Evolutionary conservation across 2,329 filamentous ascomycete genomes (phyloP), one percentile per base, ranked within the genome.

Genomic region (Xylaria sp.): DNA sequence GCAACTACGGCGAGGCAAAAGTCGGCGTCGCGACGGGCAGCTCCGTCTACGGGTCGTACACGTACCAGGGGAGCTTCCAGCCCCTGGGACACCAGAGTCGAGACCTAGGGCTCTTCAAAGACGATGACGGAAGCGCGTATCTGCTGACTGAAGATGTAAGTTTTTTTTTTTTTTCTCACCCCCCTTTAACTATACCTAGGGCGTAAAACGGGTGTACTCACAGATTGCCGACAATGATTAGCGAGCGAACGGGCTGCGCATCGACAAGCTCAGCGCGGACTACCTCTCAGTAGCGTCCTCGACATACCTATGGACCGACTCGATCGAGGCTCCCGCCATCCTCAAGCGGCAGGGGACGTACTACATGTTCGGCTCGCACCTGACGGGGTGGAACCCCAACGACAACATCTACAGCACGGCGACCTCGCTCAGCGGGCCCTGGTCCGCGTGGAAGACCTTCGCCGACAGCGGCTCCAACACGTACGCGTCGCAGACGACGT

Each of bases 341-440:
- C 72, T 88, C 58, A 90, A 90, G 74, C 80, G 82, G 7, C 78
- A 83, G 14, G 83, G 80, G 0, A 80, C 82, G 0, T 91, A 89
- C 74, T 90, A 84, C 74, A 84, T 90, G 76, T 89, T 91, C 70
- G 87, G 83, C 2, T 87, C 84, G 0, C 78, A 82, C 45, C 71
- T 85, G 12, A 85, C 82, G 0, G 83, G 83, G 2, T 87, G 84
- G 85, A 78, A 83, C 60, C 77, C 87, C 9, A 89, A 89, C 65
- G 88, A 90, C 71, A 90, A 90, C 69, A 79, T 80, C 35, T 88
- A 89, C 73, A 82, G 80, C 69, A 87, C 85, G 2, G 80, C 87
- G 0, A 83, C 82, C 1, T 84, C 78, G 1, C 76, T 89, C 0
- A 75, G 79, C 0, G 86, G 86, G 0, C 85, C 86, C 0, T 91